Percentiles rank a stretch among this genome's conserved stretches.
phyloP scores from a whole-genome alignment of 2,329 filamentous ascomycete genomes.

The Colletotrichum abscissum region DNA sequence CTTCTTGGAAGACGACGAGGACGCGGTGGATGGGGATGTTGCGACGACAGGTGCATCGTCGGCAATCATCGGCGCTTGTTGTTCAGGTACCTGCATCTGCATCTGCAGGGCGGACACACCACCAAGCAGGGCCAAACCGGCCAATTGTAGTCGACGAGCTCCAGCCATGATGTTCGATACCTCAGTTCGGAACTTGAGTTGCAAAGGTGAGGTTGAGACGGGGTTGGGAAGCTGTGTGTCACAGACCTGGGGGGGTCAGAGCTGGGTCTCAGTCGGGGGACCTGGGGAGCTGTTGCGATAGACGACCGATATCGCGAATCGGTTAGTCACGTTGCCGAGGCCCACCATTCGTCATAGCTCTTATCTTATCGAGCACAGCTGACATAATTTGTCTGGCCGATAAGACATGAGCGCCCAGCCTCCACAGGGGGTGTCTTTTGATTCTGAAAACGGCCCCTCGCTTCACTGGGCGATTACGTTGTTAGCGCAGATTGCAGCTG shows the following conservation, averaged over 20 bases:
- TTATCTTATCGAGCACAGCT: conserved; percentile 21
- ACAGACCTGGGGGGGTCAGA: conserved; percentile 7
- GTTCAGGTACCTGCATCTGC: conserved; percentile 23
- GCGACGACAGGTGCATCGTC: conserved; percentile 16
- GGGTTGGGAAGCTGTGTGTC: conserved; percentile 19
- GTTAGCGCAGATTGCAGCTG: conserved; percentile 18
- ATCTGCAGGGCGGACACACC: conserved; percentile 29
- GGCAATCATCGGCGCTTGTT: conserved; percentile 29
- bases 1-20: conserved; percentile 38
- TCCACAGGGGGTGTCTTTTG: neutral
- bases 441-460: neutral
- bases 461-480: conserved; percentile 8
- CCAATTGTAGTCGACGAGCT: conserved; percentile 23
- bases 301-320: conserved; percentile 33
- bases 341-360: neutral
- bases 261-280: neutral
- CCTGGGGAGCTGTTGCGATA: conserved; percentile 24
- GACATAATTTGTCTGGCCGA: neutral
- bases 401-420: conserved; percentile 5
- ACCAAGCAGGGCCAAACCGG: conserved; percentile 22
- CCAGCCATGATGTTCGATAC: conserved; percentile 18
- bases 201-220: conserved; percentile 28
- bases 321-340: conserved; percentile 31
- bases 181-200: conserved; percentile 16
- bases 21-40: conserved; percentile 1